Percentiles rank a stretch among this genome's conserved stretches.
Conservation (phyloP, 306 rosid genomes). For the Medicago arabica region DNA sequence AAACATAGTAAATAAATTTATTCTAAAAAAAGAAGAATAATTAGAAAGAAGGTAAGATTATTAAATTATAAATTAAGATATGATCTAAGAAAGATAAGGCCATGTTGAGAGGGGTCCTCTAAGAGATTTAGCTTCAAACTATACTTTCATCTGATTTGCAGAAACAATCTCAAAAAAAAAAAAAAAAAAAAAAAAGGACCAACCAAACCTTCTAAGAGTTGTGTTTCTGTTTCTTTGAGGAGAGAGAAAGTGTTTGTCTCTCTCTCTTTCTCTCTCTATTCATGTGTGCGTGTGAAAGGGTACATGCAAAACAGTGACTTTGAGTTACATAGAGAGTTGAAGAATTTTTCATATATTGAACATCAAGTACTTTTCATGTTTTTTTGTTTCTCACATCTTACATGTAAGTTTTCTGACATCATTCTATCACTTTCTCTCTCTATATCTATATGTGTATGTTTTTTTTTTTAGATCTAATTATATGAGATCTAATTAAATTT, state of each 20-base stretch:
- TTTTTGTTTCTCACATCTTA: conserved; percentile 62
- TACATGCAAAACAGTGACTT: conserved; percentile 41
- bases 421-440: conserved; percentile 4
- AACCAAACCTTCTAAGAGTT: conserved; percentile 32
- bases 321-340: conserved; percentile 27
- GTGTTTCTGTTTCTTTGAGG: not conserved
- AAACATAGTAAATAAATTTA: no score
- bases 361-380: conserved; percentile 44
- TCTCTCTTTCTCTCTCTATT: conserved; percentile 15
- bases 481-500: conserved; percentile 44
- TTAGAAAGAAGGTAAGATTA: conserved; percentile 1
- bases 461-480: conserved; percentile 43
- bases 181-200: conserved; percentile 40
- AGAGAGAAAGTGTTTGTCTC: not conserved
- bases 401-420: conserved; percentile 51
- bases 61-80: conserved; percentile 46
- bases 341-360: conserved; percentile 49
- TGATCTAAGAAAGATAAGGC: conserved; percentile 58
- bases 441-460: not conserved
- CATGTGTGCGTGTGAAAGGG: conserved; percentile 20
- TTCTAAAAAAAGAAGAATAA: not conserved
- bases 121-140: conserved; percentile 56
- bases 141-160: conserved; percentile 68
- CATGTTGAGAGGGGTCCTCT: conserved; percentile 42
- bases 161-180: no score